phyloP scores from a whole-genome alignment of 108 stramenopile species.

The Fistulifera solaris region DNA sequence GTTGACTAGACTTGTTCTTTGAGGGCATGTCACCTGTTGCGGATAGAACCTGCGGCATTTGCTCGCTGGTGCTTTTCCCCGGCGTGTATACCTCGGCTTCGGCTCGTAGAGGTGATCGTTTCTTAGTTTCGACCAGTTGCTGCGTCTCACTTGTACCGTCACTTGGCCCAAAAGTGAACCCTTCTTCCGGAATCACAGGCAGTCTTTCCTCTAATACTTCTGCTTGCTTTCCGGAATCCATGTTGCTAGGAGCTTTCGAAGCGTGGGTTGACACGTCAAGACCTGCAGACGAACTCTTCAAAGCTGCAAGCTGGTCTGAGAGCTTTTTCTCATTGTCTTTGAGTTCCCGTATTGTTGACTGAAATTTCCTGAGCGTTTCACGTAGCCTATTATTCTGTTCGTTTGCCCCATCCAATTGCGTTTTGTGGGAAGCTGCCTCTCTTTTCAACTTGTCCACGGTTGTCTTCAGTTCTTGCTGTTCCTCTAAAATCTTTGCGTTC shows the following conservation, averaged over 20 bases:
- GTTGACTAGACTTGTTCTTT: not conserved
- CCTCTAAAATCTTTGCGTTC: constrained; percentile 19
- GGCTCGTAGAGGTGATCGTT: not conserved
- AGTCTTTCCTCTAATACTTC: constrained; percentile 9
- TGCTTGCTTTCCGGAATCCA: not conserved
- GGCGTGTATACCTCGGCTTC: constrained; percentile 2
- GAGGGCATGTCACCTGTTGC: not conserved
- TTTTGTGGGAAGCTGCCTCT: constrained; percentile 25
- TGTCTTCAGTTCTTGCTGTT: constrained; percentile 30
- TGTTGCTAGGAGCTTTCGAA: constrained; percentile 2
- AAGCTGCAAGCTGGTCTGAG: constrained; percentile 13
- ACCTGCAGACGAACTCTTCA: constrained; percentile 7
- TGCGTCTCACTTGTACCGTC: not conserved
- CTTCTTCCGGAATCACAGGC: constrained; percentile 34
- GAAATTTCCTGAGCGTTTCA: constrained; percentile 34
- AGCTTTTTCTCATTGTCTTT: constrained; percentile 21
- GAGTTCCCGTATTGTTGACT: constrained; percentile 27
- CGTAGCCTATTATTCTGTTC: constrained; percentile 46
- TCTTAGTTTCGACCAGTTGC: no score
- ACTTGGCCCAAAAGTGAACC: constrained; percentile 58
- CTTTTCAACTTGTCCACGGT: constrained; percentile 22
- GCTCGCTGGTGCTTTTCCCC: not conserved
- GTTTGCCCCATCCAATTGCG: constrained; percentile 31
- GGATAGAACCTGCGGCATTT: not conserved
- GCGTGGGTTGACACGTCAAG: constrained; percentile 6